Evolutionary conservation across 129 eudicot genomes (phyloP).

Genomic region (Rutidosis leptorrhynchoides): DNA sequence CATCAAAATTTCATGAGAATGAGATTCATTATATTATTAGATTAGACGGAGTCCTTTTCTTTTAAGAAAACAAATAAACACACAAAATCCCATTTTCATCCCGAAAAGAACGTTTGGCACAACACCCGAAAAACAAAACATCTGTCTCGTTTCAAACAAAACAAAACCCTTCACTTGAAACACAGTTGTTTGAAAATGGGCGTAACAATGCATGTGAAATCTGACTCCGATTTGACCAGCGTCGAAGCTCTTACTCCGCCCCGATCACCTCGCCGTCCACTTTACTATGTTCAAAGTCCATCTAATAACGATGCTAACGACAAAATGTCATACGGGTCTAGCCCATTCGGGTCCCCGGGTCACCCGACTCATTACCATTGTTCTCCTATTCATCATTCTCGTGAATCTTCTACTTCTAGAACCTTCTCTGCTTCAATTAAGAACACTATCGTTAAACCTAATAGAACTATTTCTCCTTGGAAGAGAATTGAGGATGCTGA

Average conservation of each 20-base stretch:
- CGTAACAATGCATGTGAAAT: constrained; percentile 63
- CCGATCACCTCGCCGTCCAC: constrained; percentile 68
- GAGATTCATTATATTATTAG: too few species aligned
- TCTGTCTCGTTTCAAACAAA: too few species aligned
- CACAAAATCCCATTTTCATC: constrained; percentile 27
- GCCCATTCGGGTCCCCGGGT: constrained; percentile 70
- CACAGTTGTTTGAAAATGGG: constrained; percentile 24
- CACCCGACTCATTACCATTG: constrained; percentile 76
- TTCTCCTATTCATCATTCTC: constrained; percentile 89
- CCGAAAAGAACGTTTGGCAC: constrained; percentile 23
- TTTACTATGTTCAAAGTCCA: constrained; percentile 94
- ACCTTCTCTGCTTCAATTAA: constrained; percentile 64
- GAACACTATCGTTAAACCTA: constrained; percentile 26
- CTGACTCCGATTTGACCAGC: constrained; percentile 86
- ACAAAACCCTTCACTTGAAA: neutral
- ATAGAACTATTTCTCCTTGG: constrained; percentile 41
- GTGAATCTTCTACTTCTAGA: constrained; percentile 82
- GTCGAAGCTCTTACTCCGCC: constrained; percentile 72
- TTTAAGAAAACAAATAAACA: too few species aligned
- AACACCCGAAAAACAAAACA: neutral
- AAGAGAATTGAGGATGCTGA: constrained; percentile 50
- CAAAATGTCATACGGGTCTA: constrained; percentile 75
- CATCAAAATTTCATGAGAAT: too few species aligned
- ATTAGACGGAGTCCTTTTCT: too few species aligned
- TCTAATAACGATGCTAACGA: constrained; percentile 71